These are phyloP conservation scores for Yamadazyma phyllophila DNA, from an alignment of 805 yeast species.

Conservation along the genomic window DNA sequence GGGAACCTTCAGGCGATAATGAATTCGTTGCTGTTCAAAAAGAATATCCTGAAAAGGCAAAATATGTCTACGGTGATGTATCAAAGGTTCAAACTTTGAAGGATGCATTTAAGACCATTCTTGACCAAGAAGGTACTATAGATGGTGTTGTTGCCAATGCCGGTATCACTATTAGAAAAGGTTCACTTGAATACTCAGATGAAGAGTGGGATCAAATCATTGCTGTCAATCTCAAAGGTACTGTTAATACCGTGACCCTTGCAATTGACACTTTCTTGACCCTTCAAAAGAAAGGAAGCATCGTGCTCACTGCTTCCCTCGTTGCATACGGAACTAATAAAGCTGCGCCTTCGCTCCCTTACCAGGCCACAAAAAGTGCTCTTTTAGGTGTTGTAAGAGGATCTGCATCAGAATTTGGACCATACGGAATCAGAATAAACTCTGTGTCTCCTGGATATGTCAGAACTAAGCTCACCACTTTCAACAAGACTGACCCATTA, in stretches of 20 bases:
- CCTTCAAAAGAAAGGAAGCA: conserved; percentile 33
- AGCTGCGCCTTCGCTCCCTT: conserved; percentile 39
- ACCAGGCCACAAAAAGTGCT: conserved; percentile 45
- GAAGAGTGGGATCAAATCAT: conserved; percentile 26
- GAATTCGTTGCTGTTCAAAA: conserved; percentile 9
- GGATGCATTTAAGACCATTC: conserved; percentile 7
- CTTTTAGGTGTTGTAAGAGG: conserved; percentile 39
- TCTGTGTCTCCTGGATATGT: conserved; percentile 43
- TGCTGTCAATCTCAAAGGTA: conserved; percentile 27
- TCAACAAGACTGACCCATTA: conserved; percentile 21
- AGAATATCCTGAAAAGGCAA: conserved; percentile 8
- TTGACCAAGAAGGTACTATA: conserved; percentile 18
- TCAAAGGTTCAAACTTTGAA: conserved; percentile 8
- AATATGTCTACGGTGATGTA: conserved; percentile 8
- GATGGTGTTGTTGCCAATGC: conserved; percentile 36
- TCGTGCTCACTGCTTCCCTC: conserved; percentile 43
- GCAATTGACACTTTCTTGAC: conserved; percentile 9
- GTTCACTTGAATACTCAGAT: conserved; percentile 24
- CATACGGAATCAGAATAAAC: conserved; percentile 47
- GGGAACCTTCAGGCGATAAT: conserved; percentile 25
- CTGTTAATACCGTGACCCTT: conserved; percentile 18
- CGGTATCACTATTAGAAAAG: conserved; percentile 33
- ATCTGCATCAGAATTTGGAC: conserved; percentile 44
- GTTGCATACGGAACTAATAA: conserved; percentile 42
- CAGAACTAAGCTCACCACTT: conserved; percentile 35